Conservation (phyloP, 1,284 basidiomycete species). For the Caloboletus inedulis region DNA sequence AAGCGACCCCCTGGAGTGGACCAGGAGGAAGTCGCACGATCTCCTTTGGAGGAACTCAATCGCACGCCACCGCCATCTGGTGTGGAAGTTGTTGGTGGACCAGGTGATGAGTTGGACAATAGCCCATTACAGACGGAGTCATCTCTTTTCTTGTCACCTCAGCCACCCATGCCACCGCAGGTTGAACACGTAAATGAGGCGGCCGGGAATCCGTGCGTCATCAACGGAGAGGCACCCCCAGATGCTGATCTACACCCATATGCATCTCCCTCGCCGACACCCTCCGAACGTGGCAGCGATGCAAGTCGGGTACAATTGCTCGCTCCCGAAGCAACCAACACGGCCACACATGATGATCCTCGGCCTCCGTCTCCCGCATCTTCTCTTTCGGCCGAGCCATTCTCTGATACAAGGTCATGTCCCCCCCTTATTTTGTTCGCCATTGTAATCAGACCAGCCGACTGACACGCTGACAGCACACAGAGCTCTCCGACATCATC, state of each 20-base stretch:
- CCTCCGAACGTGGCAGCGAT: constrained; percentile 31
- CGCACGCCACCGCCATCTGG: background rate
- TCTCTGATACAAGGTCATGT: constrained; percentile 21
- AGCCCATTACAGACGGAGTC: constrained; percentile 1
- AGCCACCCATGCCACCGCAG: background rate
- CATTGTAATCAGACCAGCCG: background rate
- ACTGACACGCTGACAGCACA: constrained; percentile 11
- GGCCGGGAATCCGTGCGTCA: background rate
- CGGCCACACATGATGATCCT: constrained; percentile 2
- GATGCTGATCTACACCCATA: background rate
- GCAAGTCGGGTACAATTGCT: constrained; percentile 1
- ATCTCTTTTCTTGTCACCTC: background rate
- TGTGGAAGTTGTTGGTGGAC: background rate
- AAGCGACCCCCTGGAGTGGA: background rate
- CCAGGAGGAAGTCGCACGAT: background rate
- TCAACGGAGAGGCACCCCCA: background rate
- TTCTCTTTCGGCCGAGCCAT: constrained; percentile 10
- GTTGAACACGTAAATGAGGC: background rate
- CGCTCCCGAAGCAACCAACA: background rate
- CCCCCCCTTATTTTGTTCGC: background rate
- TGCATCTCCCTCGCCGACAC: constrained; percentile 26
- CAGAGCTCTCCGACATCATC: constrained; percentile 15
- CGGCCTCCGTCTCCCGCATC: constrained; percentile 12
- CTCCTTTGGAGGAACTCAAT: background rate
- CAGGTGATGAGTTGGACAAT: background rate